These are phyloP conservation scores for Volvox carteri DNA, from an alignment of 163 green algal species.

Conservation along the genomic window DNA sequence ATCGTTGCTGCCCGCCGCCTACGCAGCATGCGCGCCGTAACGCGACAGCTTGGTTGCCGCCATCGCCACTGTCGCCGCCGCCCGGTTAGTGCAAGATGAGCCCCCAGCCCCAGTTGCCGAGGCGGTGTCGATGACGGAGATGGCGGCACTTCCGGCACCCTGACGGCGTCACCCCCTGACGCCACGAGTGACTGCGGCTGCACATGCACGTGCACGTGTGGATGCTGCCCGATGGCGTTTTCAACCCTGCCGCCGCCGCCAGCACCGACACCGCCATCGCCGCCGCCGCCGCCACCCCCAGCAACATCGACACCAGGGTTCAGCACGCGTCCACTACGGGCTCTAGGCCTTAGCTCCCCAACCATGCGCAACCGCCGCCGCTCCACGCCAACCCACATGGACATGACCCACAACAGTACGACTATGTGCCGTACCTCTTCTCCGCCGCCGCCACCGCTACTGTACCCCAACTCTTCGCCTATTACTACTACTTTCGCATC, in stretches of 20 bases:
- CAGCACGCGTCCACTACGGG: too few species aligned
- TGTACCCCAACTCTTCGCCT: neutral
- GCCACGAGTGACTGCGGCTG: too few species aligned
- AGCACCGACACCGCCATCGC: neutral
- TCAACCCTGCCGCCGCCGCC: neutral
- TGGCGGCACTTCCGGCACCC: too few species aligned
- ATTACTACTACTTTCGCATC: neutral
- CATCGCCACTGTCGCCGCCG: neutral
- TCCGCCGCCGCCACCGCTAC: neutral
- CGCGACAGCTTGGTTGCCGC: neutral
- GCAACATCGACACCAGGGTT: too few species aligned
- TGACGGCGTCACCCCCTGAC: too few species aligned
- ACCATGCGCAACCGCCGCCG: neutral
- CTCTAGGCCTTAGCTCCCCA: neutral
- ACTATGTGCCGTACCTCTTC: neutral
- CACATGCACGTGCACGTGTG: too few species aligned
- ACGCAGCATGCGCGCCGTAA: conserved; percentile 16
- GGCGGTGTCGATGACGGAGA: too few species aligned
- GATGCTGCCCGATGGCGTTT: too few species aligned
- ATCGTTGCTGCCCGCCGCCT: neutral
- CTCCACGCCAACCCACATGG: conserved; percentile 14
- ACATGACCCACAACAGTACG: conserved; percentile 38
- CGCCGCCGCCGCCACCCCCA: neutral
- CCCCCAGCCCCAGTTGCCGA: too few species aligned
- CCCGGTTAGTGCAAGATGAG: too few species aligned